Base-by-base conservation (phyloP, 2,329 filamentous ascomycete genomes). In the Aureobasidium sp. region DNA sequence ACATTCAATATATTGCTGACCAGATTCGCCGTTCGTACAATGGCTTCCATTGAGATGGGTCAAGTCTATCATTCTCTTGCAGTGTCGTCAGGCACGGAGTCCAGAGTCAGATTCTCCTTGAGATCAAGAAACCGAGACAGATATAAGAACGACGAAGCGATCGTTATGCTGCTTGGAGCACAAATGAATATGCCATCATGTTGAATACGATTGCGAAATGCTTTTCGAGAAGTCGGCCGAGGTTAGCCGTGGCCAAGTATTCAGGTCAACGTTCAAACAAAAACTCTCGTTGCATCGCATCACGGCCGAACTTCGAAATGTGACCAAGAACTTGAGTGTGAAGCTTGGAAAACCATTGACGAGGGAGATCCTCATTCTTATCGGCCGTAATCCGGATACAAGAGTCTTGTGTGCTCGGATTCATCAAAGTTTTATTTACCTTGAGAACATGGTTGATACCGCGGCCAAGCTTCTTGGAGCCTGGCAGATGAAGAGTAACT, bases 301-400 rank as follows among this genome's bases (percentile, higher is more conserved):
- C 21, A 19, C 17, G 19, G 10, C 47, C 2, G 4, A 27, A 45
- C n/a, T 42, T 4, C 19, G 4, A n/a, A 4, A 10, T 53, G 49
- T 27, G 15, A 53, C 10, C 31, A 27, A 19, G 29, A 21, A 25
- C 6, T 19, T 23, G 29, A 25, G 15, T 13, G 17, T 17, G 47
- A 21, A 40, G 21, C 37, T 31, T 27, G 40, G 25, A 15, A 57
- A 19, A 27, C 9, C 38, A 19, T 45, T 29, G 5, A 27, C 13
- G 53, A 57, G 19, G 13, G n/a, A 45, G 8, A 19, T 19, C 3
- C 10, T 19, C 38, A 9, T 35, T 43, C 10, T 45, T 37, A 29
- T 46, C 53, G 53, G 53, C 53, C 53, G 53, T 46, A 57, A 57
- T 57, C 10, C 40, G 53, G 53, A 35, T 25, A 57, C 53, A 57